Percentiles rank a stretch among this genome's conserved stretches.
phyloP scores from a whole-genome alignment of 129 eudicot species.

The Chrysanthemum lavandulifolium region DNA sequence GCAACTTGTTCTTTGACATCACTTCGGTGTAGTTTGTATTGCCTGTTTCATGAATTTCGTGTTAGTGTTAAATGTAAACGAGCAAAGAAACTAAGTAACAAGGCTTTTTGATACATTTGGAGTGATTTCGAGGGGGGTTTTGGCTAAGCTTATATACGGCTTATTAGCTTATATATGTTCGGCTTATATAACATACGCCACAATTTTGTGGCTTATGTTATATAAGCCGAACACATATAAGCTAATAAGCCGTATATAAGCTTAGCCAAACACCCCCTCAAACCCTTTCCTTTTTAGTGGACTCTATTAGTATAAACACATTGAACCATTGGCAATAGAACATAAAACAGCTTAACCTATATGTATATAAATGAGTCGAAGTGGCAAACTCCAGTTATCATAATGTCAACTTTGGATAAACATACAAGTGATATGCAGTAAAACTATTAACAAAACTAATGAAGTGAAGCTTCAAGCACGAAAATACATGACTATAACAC shows the following conservation, averaged over 20 bases:
- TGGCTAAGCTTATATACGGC: too few relatives aligned
- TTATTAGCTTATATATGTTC: too few relatives aligned
- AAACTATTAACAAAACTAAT: background rate
- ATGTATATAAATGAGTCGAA: too few relatives aligned
- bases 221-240: too few relatives aligned
- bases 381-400: background rate
- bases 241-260: too few relatives aligned
- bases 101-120: background rate
- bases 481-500: background rate
- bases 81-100: slow-evolving; percentile 1
- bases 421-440: background rate
- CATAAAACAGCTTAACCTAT: background rate
- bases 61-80: slow-evolving; percentile 1
- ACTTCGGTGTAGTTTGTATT: slow-evolving; percentile 69
- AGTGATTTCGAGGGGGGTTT: too few relatives aligned
- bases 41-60: slow-evolving; percentile 46
- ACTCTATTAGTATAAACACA: too few relatives aligned
- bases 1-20: slow-evolving; percentile 54
- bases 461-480: background rate
- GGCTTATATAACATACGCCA: too few relatives aligned
- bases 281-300: too few relatives aligned
- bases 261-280: too few relatives aligned
- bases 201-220: too few relatives aligned
- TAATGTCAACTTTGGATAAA: background rate
- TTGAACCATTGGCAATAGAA: too few relatives aligned